phyloP scores from a whole-genome alignment of 2,329 filamentous ascomycete genomes.

The Hypoxylon sp. region DNA sequence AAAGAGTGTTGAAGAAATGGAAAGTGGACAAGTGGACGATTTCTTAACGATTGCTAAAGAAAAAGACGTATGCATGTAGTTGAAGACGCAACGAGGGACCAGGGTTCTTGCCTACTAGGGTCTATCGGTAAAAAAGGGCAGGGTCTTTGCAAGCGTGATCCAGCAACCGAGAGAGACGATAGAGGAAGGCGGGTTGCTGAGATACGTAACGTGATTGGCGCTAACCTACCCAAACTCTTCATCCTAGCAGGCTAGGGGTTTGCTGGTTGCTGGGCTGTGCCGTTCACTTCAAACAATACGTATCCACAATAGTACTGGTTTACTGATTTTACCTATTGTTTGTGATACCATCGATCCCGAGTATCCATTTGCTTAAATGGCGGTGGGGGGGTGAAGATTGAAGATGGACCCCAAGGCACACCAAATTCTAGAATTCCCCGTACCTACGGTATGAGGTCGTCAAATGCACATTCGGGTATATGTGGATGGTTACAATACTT shows the following conservation, averaged over 20 bases:
- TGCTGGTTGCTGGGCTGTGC: slow-evolving; percentile 21
- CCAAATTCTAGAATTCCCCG: slow-evolving; percentile 1
- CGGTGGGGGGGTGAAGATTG: not conserved
- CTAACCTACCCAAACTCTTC: not conserved
- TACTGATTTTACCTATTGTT: slow-evolving; percentile 6
- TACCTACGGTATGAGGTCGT: slow-evolving; percentile 28
- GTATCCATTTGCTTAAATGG: slow-evolving; percentile 7
- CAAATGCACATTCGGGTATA: not conserved
- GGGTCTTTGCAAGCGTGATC: slow-evolving; percentile 7
- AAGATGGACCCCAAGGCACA: too few species aligned
- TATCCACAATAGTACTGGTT: slow-evolving; percentile 14
- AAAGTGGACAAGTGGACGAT: slow-evolving; percentile 20
- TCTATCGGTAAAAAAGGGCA: slow-evolving; percentile 1
- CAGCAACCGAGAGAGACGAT: slow-evolving; percentile 3
- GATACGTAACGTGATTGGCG: slow-evolving; percentile 23
- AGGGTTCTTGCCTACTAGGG: not conserved
- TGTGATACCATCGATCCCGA: not conserved
- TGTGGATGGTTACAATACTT: slow-evolving; percentile 20
- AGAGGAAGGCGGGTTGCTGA: slow-evolving; percentile 27
- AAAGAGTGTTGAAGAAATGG: slow-evolving; percentile 19
- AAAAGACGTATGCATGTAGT: slow-evolving; percentile 4
- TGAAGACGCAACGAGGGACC: not conserved
- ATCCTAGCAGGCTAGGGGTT: slow-evolving; percentile 22
- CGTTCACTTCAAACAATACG: slow-evolving; percentile 34
- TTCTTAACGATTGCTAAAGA: slow-evolving; percentile 1